Base-by-base conservation (phyloP, 495 filamentous ascomycete species). In the Paragyromitra xinjiangensis region DNA sequence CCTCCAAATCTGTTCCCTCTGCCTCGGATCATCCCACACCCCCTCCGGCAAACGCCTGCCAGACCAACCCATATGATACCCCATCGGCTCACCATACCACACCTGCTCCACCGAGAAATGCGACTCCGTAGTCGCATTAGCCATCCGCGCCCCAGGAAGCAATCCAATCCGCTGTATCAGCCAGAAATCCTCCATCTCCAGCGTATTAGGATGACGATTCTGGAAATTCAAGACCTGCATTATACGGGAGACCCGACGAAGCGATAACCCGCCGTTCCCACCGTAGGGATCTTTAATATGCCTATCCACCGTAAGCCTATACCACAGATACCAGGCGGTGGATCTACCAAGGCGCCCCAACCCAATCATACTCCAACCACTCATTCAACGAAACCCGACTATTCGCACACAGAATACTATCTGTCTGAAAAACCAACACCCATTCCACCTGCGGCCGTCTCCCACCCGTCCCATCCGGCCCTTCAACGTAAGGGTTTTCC, bases 381-480 rank as follows among this genome's bases (percentile, higher is more conserved):
- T 86, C 84, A 72, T 88, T 86, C 48, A 88, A 70, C 44, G 80
- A 85, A 44, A 82, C 81, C 22, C 73, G 79, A 55, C 82, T 84
- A 73, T 87, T 88, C 34, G 86, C 85, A 69, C 86, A 88, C 24
- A 88, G 80, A 55, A 88, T 86, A 53, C 82, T 84, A 79, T 88
- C 86, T 0, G 86, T 87, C 64, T 87, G 86, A 80, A 86, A 87
- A 16, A 87, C 63, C 84, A 86, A 44, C 22, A 78, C 77, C 77
- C 77, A 78, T 59, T 78, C 77, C 2, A 78, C 74, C 45, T 78
- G 77, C 16, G 48, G 55, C 50, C 76, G 64, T 26, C 59, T 76
- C 1, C 1, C 14, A 22, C 26, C 1, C 14, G 0, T 6, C 6
- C 42, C 62, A 14, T 39, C 53, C 0, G 3, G 7, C 40, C 12